Percentiles rank a stretch among this genome's conserved stretches.
Conservation (phyloP, 129 eudicot genomes). For the Pseudognaphalium luteoalbum region DNA sequence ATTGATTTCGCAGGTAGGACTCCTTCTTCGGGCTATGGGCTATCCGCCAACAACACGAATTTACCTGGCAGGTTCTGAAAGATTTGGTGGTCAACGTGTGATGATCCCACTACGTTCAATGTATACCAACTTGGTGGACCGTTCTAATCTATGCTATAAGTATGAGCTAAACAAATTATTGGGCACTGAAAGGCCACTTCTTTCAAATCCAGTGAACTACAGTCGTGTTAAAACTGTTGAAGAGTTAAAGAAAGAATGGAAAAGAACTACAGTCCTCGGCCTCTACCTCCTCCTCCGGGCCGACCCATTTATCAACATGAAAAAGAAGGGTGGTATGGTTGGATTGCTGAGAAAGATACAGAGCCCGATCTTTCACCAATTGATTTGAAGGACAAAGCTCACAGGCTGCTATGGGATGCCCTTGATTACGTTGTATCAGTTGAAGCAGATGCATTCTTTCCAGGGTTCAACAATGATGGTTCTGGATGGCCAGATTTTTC, state of each 20-base stretch:
- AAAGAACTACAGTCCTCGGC: too few species aligned
- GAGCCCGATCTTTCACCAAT: constrained; percentile 73
- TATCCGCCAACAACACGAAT: constrained; percentile 89
- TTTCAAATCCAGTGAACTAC: constrained; percentile 27
- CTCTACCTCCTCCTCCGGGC: constrained; percentile 98
- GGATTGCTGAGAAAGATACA: constrained; percentile 69
- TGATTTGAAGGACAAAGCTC: constrained; percentile 76
- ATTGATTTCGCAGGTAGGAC: constrained; percentile 67
- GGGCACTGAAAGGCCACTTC: constrained; percentile 66
- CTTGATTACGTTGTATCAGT: constrained; percentile 88
- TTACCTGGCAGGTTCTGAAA: constrained; percentile 88
- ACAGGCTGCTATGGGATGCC: constrained; percentile 85
- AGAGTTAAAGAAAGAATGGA: constrained; percentile 66
- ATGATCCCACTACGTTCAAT: constrained; percentile 87
- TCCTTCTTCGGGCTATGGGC: constrained; percentile 92
- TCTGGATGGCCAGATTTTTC: constrained; percentile 86
- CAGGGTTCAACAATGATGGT: constrained; percentile 87
- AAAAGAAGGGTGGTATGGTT: constrained; percentile 96
- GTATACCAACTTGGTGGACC: constrained; percentile 88
- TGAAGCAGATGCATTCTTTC: constrained; percentile 88
- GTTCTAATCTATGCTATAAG: constrained; percentile 79
- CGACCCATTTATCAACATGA: constrained; percentile 87
- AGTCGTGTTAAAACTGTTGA: constrained; percentile 49
- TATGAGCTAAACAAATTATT: constrained; percentile 57
- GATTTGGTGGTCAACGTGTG: constrained; percentile 94